phyloP scores from a whole-genome alignment of 306 rosid genomes.

The Dalbergia cultrata region DNA sequence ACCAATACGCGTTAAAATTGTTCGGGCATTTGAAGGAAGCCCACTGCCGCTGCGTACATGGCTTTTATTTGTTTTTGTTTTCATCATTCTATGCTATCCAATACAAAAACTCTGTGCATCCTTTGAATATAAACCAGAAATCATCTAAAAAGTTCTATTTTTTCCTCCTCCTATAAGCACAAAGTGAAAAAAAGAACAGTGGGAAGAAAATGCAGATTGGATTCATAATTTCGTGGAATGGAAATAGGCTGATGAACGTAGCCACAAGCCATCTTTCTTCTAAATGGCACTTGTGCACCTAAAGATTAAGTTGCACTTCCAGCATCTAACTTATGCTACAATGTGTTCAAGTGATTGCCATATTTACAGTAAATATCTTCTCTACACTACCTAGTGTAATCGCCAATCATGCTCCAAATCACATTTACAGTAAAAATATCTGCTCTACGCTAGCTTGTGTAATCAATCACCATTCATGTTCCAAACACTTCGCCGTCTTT shows the following conservation, averaged over 20 bases:
- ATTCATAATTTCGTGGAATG: slow-evolving; percentile 13
- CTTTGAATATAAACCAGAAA: not conserved
- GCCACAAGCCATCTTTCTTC: slow-evolving; percentile 1
- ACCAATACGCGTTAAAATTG: no score
- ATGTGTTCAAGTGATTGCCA: slow-evolving; percentile 15
- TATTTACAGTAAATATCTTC: not conserved
- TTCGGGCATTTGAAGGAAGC: no score
- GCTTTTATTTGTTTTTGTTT: not conserved
- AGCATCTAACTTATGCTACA: not conserved
- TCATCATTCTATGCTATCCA: not conserved
- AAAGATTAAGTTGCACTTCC: slow-evolving; percentile 34
- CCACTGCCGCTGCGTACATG: not conserved
- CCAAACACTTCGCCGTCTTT: slow-evolving; percentile 23
- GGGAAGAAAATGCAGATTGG: not conserved
- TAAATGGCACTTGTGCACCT: slow-evolving; percentile 24
- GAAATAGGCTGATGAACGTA: not conserved
- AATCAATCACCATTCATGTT: slow-evolving; percentile 9
- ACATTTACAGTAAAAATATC: not conserved
- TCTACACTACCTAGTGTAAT: not conserved
- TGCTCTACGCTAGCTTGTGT: not conserved
- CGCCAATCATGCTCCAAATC: slow-evolving; percentile 4
- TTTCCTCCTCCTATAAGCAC: not conserved
- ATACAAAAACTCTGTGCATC: not conserved
- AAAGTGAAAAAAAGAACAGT: not conserved
- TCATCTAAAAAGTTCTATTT: not conserved